Conservation (phyloP, 2,329 filamentous ascomycete species). For the Scedosporium boydii region DNA sequence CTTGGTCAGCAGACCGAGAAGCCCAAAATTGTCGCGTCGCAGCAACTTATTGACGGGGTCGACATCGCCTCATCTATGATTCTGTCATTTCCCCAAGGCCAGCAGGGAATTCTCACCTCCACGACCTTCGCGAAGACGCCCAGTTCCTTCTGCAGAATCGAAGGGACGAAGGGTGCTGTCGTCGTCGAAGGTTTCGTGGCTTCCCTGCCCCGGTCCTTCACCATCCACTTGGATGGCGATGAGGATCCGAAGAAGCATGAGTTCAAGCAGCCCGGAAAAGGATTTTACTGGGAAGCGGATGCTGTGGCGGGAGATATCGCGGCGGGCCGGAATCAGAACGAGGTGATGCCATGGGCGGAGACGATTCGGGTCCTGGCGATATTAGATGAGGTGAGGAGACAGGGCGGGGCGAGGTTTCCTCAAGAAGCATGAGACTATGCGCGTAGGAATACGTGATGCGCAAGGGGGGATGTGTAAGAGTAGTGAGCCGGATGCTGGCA, state of each 20-base stretch:
- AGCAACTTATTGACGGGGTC: slow-evolving; percentile 24
- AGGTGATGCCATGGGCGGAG: slow-evolving; percentile 34
- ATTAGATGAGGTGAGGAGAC: slow-evolving; percentile 34
- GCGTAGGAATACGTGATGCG: too few relatives aligned
- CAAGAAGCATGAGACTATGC: slow-evolving; percentile 12
- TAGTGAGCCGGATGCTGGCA: too few relatives aligned
- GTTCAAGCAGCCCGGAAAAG: slow-evolving; percentile 25
- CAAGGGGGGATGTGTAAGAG: too few relatives aligned
- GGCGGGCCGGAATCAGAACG: slow-evolving; percentile 25
- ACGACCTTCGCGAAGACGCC: slow-evolving; percentile 19
- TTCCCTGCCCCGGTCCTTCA: slow-evolving; percentile 25
- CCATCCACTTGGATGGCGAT: slow-evolving; percentile 18
- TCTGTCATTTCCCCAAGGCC: slow-evolving; percentile 26
- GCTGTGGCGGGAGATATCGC: slow-evolving; percentile 29
- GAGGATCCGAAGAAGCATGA: slow-evolving; percentile 22
- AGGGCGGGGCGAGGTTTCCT: slow-evolving; percentile 20
- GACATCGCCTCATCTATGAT: slow-evolving; percentile 27
- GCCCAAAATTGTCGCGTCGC: slow-evolving; percentile 26
- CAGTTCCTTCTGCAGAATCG: slow-evolving; percentile 25
- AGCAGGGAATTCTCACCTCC: slow-evolving; percentile 31
- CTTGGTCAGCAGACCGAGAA: slow-evolving; percentile 19
- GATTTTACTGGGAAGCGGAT: slow-evolving; percentile 36
- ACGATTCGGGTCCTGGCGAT: slow-evolving; percentile 34
- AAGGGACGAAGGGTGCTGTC: slow-evolving; percentile 28
- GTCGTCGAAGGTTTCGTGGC: slow-evolving; percentile 23